Evolutionary conservation across 1,284 basidiomycete species (phyloP), one percentile per base, ranked within the genome.

Genomic region (Melampsora larici-populina): DNA sequence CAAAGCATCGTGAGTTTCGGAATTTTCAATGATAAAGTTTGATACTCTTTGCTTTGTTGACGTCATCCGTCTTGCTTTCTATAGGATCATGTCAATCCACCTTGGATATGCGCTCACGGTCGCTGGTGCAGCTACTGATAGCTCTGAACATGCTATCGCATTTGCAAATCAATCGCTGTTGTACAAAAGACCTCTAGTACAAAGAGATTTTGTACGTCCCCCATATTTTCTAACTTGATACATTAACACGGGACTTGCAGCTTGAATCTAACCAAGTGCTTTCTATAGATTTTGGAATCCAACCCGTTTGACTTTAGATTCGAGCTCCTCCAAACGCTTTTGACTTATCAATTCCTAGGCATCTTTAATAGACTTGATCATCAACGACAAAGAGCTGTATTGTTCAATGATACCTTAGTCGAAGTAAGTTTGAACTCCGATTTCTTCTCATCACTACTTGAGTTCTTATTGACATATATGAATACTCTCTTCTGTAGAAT

Each of bases 61-160:
- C 18, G 8, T 26, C n/a, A 64, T 63, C 49, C 13, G 2, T 46
- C 21, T 15, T 31, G 48, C 11, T 18, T 9, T 55, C 26, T 26
- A 24, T 26, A 75, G 73, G 21, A 29, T 40, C 24, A 75, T 68
- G 3, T 68, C 73, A 21, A 67, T 75, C 46, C 73, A 75, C 43
- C 64, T 75, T 33, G 73, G 73, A 31, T 75, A 75, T 26, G 65
- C 73, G 17, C 64, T 75, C 15, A 36, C 64, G 17, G 73, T 75
- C 11, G 64, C 65, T 24, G 73, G 73, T 29, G 73, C 73, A n/a
- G 64, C 64, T 49, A 55, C 48, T 26, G 73, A 75, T 43, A 68
- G 17, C 33, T 67, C 73, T 26, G 51, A 67, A 21, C 65, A 75
- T 46, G 73, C 73, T 1, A 33, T 67, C 9, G 65, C 64, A 4